Evolutionary conservation across 257 asterid species (phyloP), one percentile per base, ranked within the genome.

Genomic region (Penstemon eatonii): DNA sequence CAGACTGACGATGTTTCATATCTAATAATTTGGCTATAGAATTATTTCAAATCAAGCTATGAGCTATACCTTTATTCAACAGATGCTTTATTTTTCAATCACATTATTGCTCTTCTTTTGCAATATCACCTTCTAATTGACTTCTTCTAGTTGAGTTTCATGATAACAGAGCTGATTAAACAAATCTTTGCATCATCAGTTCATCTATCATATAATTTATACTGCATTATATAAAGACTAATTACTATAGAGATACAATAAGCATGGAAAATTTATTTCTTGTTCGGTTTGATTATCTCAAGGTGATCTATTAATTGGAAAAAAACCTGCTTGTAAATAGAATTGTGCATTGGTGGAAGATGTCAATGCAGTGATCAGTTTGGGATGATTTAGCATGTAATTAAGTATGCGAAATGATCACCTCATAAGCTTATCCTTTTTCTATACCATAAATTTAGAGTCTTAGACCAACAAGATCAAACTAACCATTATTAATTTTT

Each of bases 261-360:
- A 12, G 25, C 43, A 19, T 11, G 53, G 37, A 25, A 19, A 7
- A 38, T 45, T 3, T 36, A 18, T 56, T 44, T 43, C 51, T 43
- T 51, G 19, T 12, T 15, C 67, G 63, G 70, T 46, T 52, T 57
- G 43, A 51, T 58, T 46, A 63, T 59, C 44, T 54, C 56, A 38
- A 53, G 18, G 38, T 52, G 56, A 77, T 65, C 53, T 5, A 57
- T 25, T 42, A 36, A 50, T 55, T 33, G 25, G 51, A 40, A 53
- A 25, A 51, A 51, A 58, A 54, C 72, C 56, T 3, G 44, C 36
- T 11, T 47, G 9, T 54, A 5, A 49, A 57, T 19, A 8, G 10
- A 46, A 4, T 66, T 64, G 47, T 73, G 75, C 66, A 67, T 47
- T 50, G 33, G 45, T 13, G 40, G 69, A 52, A 60, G 57, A 50